phyloP scores from a whole-genome alignment of 2,329 filamentous ascomycete species.

The Aureobasidium sp. region DNA sequence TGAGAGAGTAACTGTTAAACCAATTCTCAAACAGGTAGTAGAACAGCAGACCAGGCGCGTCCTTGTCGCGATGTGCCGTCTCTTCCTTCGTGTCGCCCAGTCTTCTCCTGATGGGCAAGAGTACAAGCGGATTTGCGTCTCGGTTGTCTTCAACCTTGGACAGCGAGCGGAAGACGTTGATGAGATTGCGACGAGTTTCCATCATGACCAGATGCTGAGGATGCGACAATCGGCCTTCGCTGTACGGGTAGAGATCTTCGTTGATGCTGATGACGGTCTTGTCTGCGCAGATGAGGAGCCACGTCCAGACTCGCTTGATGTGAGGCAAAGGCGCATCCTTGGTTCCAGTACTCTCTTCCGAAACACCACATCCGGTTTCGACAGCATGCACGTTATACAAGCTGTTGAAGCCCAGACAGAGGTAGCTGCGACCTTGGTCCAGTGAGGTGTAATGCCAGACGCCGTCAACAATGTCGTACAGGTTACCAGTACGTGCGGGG shows the following conservation, averaged over 20 bases:
- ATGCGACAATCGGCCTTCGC: slow-evolving; percentile 28
- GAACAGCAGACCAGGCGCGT: slow-evolving; percentile 55
- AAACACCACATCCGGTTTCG: slow-evolving; percentile 20
- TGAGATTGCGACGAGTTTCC: slow-evolving; percentile 50
- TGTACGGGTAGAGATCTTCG: slow-evolving; percentile 46
- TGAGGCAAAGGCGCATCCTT: slow-evolving; percentile 32
- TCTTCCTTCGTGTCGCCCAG: slow-evolving; percentile 41
- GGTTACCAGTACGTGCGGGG: slow-evolving; percentile 33
- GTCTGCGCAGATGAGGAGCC: slow-evolving; percentile 63
- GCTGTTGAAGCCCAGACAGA: slow-evolving; percentile 67
- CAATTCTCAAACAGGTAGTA: slow-evolving; percentile 64
- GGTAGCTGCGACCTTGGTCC: slow-evolving; percentile 61
- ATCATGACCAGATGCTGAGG: slow-evolving; percentile 42
- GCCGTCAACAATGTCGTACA: slow-evolving; percentile 57
- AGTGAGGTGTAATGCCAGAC: slow-evolving; percentile 72
- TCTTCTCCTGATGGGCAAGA: slow-evolving; percentile 40
- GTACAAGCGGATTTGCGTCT: slow-evolving; percentile 31
- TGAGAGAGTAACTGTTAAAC: slow-evolving; percentile 51
- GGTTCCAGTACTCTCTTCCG: slow-evolving; percentile 19
- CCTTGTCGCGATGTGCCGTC: slow-evolving; percentile 41
- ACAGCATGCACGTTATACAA: slow-evolving; percentile 49
- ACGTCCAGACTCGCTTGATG: slow-evolving; percentile 58
- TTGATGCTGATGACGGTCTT: slow-evolving; percentile 65
- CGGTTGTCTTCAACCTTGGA: slow-evolving; percentile 43
- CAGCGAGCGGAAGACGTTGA: slow-evolving; percentile 55